These are phyloP conservation scores for Termitomyces sp. DNA, from an alignment of 768 basidiomycete genomes.

Conservation along the genomic window DNA sequence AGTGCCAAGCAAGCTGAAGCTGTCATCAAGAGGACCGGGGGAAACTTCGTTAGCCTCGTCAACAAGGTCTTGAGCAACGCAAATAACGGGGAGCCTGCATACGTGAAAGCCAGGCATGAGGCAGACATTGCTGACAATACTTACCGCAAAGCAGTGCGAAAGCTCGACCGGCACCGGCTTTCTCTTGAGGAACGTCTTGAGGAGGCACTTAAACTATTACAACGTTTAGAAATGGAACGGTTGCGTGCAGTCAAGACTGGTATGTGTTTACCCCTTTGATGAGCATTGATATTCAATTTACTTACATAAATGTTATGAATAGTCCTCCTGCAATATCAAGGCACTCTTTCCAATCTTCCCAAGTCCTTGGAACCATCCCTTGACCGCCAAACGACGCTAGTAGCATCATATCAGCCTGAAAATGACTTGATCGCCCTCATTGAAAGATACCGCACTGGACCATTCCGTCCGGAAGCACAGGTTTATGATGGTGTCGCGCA, in stretches of 20 bases:
- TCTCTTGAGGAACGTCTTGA: conserved; percentile 84
- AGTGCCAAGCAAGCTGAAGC: conserved; percentile 38
- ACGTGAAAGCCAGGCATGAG: conserved; percentile 68
- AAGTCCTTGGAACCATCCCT: conserved; percentile 58
- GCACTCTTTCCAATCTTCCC: conserved; percentile 68
- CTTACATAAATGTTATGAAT: neutral
- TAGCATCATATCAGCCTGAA: conserved; percentile 85
- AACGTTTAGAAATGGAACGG: conserved; percentile 83
- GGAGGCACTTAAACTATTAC: conserved; percentile 72
- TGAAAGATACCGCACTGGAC: conserved; percentile 89
- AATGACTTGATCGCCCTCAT: conserved; percentile 82
- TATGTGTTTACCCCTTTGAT: conserved; percentile 29
- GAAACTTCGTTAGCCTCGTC: conserved; percentile 64
- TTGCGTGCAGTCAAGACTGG: conserved; percentile 83
- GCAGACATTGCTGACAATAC: conserved; percentile 76
- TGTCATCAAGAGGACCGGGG: conserved; percentile 58
- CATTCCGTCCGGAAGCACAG: conserved; percentile 83
- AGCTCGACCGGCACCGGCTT: conserved; percentile 80
- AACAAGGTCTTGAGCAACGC: conserved; percentile 60
- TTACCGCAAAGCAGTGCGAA: conserved; percentile 77
- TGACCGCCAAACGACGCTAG: conserved; percentile 67
- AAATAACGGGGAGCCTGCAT: conserved; percentile 53
- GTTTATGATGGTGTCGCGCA: conserved; percentile 84
- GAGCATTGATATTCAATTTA: neutral
- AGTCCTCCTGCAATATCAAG: conserved; percentile 87